Percentiles rank a stretch among this genome's conserved stretches.
Conservation (phyloP, 192 early-diverging fungal genomes). For the Thamnidium elegans region DNA sequence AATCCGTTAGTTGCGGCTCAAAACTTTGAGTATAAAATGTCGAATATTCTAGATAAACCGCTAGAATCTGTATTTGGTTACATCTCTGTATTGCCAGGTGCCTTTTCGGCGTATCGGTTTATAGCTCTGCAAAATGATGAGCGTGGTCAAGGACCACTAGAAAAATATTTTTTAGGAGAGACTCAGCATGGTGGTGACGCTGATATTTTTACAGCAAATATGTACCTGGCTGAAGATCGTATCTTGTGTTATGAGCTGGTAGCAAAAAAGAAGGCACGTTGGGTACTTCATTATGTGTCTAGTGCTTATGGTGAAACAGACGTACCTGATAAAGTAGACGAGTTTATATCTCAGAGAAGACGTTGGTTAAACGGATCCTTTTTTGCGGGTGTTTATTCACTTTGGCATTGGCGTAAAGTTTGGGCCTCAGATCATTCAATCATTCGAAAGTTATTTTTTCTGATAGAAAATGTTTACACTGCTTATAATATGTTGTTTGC, state of each 20-base stretch:
- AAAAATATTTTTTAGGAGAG: conserved; percentile 78
- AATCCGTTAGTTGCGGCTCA: conserved; percentile 78
- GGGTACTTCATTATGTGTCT: conserved; percentile 72
- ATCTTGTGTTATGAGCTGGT: conserved; percentile 81
- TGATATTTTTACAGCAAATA: conserved; percentile 64
- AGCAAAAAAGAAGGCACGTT: conserved; percentile 62
- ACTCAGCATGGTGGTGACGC: conserved; percentile 57
- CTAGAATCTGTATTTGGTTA: conserved; percentile 81
- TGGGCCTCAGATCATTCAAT: conserved; percentile 64
- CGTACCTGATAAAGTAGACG: conserved; percentile 61
- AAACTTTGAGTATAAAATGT: conserved; percentile 82
- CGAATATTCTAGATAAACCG: conserved; percentile 78
- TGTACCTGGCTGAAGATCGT: conserved; percentile 69
- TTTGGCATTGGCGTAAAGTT: conserved; percentile 61
- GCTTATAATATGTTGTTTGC: conserved; percentile 80
- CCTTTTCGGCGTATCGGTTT: conserved; percentile 82
- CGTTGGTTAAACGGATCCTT: conserved; percentile 82
- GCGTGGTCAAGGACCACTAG: conserved; percentile 58
- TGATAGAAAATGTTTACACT: conserved; percentile 81
- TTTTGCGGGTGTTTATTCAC: conserved; percentile 75
- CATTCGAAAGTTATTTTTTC: conserved; percentile 67
- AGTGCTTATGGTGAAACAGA: conserved; percentile 73
- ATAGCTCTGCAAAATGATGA: conserved; percentile 60
- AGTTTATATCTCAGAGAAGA: conserved; percentile 77
- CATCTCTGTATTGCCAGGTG: conserved; percentile 81